A percentile compares a stretch with the other conserved stretches of the same genome.
phyloP scores from a whole-genome alignment of 1,284 basidiomycete species.

The Sporisorium graminicola region DNA sequence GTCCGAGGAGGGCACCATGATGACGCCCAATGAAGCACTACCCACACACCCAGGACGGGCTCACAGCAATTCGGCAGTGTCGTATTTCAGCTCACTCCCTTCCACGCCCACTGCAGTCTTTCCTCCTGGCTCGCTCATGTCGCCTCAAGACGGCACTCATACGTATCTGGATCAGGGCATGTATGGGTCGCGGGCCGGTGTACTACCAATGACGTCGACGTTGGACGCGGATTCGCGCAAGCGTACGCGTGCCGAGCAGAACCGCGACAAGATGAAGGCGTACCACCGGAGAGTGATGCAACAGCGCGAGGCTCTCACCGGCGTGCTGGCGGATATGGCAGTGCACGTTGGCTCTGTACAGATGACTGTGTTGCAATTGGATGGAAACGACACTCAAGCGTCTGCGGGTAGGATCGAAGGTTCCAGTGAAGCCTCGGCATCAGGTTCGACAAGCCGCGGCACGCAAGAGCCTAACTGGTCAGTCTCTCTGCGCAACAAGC shows the following conservation, averaged over 20 bases:
- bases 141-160: constrained; percentile 14
- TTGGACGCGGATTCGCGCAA: constrained; percentile 30
- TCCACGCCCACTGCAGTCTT: constrained; percentile 25
- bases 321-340: constrained; percentile 28
- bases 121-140: neutral
- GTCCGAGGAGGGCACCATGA: constrained; percentile 18
- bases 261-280: constrained; percentile 52
- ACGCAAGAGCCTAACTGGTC: constrained; percentile 25
- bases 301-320: constrained; percentile 39
- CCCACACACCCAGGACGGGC: neutral
- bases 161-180: constrained; percentile 9
- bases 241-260: constrained; percentile 40
- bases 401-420: neutral
- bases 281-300: constrained; percentile 49
- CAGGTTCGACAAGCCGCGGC: constrained; percentile 13
- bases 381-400: neutral
- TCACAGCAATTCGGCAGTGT: constrained; percentile 18
- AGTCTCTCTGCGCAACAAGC: constrained; percentile 36
- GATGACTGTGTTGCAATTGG: neutral
- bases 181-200: constrained; percentile 6
- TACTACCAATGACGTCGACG: constrained; percentile 18
- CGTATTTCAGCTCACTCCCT: constrained; percentile 38
- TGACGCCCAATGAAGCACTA: constrained; percentile 21
- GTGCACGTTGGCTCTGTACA: constrained; percentile 28
- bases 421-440: neutral